Conservation (phyloP, 352 stramenopile genomes). For the Pythium periplocum region DNA sequence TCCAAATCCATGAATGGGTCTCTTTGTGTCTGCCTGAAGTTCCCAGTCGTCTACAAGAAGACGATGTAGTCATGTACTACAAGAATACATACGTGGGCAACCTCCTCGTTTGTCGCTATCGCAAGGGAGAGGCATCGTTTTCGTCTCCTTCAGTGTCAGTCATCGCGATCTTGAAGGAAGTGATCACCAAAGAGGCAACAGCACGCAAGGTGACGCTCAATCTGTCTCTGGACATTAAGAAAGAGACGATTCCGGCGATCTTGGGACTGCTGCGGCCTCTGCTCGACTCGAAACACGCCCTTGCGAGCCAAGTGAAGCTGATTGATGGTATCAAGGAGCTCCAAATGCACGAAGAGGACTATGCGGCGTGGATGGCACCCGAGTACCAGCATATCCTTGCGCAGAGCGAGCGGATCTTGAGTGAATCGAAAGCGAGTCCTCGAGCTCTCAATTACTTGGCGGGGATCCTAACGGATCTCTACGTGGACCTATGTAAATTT, state of each 20-base stretch:
- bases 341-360: conserved; percentile 74
- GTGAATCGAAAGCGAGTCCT: conserved; percentile 66
- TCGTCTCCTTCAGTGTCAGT: conserved; percentile 72
- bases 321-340: conserved; percentile 83
- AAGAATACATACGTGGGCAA: conserved; percentile 74
- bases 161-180: conserved; percentile 83
- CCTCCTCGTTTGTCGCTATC: conserved; percentile 68
- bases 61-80: conserved; percentile 71
- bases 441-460: conserved; percentile 77
- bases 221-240: conserved; percentile 78
- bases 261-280: conserved; percentile 56
- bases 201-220: conserved; percentile 70
- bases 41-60: conserved; percentile 57
- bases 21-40: conserved; percentile 73
- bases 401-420: conserved; percentile 55
- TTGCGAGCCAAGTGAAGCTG: conserved; percentile 73
- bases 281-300: conserved; percentile 62
- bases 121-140: conserved; percentile 67
- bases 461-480: conserved; percentile 77
- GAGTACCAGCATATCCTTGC: conserved; percentile 78
- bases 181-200: conserved; percentile 84
- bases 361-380: conserved; percentile 62
- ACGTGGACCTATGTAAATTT: conserved; percentile 84
- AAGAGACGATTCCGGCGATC: conserved; percentile 69
- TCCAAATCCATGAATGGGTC: conserved; percentile 87